Percentiles rank a stretch among this genome's conserved stretches.
Evolutionary conservation across 176 grass and related monocot genomes (phyloP).

Genomic region (Oryza rufipogon): DNA sequence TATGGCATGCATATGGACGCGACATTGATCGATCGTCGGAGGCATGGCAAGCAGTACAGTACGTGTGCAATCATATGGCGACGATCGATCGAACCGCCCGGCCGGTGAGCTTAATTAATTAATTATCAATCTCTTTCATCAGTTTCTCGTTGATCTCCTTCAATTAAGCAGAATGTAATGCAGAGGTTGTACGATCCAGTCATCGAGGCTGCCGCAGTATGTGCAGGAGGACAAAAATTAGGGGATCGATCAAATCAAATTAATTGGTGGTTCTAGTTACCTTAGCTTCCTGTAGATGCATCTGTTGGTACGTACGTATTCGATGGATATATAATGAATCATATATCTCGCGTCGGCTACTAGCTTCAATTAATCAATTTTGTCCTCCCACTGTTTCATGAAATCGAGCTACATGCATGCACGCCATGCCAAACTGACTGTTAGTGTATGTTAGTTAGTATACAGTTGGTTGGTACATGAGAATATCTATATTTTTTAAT

Average conservation of each 20-base stretch:
- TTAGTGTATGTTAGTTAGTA: background rate
- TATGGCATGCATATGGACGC: no score
- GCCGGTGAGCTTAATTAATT: no score
- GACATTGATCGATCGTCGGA: no score
- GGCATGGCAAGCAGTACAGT: no score
- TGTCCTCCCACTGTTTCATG: background rate
- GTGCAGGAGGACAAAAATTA: background rate
- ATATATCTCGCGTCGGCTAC: no score
- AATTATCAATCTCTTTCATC: no score
- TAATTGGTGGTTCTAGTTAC: background rate
- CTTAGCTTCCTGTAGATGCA: conserved; percentile 22
- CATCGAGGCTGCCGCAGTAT: background rate
- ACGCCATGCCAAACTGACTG: background rate
- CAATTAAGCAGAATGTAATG: background rate
- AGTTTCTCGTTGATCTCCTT: background rate
- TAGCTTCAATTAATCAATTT: background rate
- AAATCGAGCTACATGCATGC: background rate
- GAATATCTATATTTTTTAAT: background rate
- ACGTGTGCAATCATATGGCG: no score
- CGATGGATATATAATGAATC: no score
- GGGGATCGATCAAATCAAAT: conserved; percentile 5
- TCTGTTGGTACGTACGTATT: background rate
- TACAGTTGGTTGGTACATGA: background rate
- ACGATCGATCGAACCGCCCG: no score
- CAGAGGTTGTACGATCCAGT: background rate